Conservation (phyloP, 495 filamentous ascomycete genomes). For the Massariosphaeria phaeospora region DNA sequence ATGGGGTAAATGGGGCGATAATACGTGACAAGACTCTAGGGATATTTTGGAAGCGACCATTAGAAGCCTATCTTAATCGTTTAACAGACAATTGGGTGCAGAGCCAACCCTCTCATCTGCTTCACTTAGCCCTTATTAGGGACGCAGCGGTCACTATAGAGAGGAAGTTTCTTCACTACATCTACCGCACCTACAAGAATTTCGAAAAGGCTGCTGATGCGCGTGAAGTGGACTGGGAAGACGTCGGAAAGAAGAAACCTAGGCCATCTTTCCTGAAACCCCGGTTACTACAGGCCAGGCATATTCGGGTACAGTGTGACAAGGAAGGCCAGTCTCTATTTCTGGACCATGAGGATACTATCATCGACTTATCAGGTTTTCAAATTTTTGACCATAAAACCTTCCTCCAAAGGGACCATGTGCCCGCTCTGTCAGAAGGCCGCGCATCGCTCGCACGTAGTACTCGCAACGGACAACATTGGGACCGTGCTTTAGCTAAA, state of each 20-base stretch:
- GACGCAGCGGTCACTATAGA: slow-evolving; percentile 54
- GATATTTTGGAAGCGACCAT: slow-evolving; percentile 52
- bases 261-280: background rate
- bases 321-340: slow-evolving; percentile 5
- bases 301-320: too few relatives aligned
- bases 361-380: too few relatives aligned
- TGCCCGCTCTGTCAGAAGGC: background rate
- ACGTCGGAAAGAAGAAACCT: slow-evolving; percentile 43
- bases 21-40: slow-evolving; percentile 51
- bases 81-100: slow-evolving; percentile 56
- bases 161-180: slow-evolving; percentile 44
- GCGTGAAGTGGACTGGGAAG: slow-evolving; percentile 54
- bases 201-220: slow-evolving; percentile 55
- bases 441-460: background rate
- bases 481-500: too few relatives aligned
- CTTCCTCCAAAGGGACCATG: background rate
- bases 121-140: slow-evolving; percentile 58
- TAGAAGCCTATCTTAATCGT: slow-evolving; percentile 53
- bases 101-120: slow-evolving; percentile 59
- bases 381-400: too few relatives aligned
- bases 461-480: background rate
- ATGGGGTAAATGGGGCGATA: slow-evolving; percentile 51
- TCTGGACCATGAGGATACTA: background rate
- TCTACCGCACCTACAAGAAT: slow-evolving; percentile 54
- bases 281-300: background rate